These are phyloP conservation scores for Groenewaldozyma auringiensis DNA, from an alignment of 1,139 yeast species.

Conservation along the genomic window DNA sequence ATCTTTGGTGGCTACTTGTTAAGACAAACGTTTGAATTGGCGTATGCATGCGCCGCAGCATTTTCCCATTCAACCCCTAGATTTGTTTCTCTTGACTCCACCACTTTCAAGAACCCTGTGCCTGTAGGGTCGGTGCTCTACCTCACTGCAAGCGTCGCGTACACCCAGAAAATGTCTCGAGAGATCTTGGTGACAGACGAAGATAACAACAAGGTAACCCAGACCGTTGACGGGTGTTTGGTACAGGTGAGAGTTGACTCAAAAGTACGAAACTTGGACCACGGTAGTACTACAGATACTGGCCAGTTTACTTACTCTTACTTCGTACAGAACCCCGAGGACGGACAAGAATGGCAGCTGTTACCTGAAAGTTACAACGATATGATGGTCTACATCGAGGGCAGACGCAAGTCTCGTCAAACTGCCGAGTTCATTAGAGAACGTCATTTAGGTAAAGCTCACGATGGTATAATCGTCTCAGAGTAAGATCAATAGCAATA, in stretches of 20 bases:
- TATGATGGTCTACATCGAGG: slow-evolving; percentile 87
- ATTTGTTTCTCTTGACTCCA: slow-evolving; percentile 81
- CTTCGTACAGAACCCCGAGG: slow-evolving; percentile 46
- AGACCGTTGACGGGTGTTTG: slow-evolving; percentile 77
- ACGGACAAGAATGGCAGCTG: slow-evolving; percentile 38
- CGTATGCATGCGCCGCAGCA: slow-evolving; percentile 86
- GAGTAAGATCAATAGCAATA: slow-evolving; percentile 11
- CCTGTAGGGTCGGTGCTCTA: slow-evolving; percentile 88
- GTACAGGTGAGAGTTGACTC: slow-evolving; percentile 87
- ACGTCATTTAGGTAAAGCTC: slow-evolving; percentile 16
- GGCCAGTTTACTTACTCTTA: slow-evolving; percentile 86
- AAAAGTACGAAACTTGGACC: slow-evolving; percentile 58
- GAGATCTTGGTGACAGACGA: slow-evolving; percentile 13
- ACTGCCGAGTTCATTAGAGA: slow-evolving; percentile 51
- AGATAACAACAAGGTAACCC: slow-evolving; percentile 19
- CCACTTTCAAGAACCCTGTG: slow-evolving; percentile 87
- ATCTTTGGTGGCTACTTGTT: slow-evolving; percentile 88
- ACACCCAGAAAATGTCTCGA: slow-evolving; percentile 43
- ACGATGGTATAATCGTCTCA: slow-evolving; percentile 14
- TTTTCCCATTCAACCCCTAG: slow-evolving; percentile 78
- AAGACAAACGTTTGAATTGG: slow-evolving; percentile 87
- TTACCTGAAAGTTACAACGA: slow-evolving; percentile 83
- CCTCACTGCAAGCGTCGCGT: slow-evolving; percentile 73
- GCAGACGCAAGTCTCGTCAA: slow-evolving; percentile 79
- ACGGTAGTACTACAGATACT: slow-evolving; percentile 55